Evolutionary conservation across 2,329 filamentous ascomycete genomes (phyloP), one percentile per base, ranked within the genome.

Genomic region (Ophiosphaerella narmari): DNA sequence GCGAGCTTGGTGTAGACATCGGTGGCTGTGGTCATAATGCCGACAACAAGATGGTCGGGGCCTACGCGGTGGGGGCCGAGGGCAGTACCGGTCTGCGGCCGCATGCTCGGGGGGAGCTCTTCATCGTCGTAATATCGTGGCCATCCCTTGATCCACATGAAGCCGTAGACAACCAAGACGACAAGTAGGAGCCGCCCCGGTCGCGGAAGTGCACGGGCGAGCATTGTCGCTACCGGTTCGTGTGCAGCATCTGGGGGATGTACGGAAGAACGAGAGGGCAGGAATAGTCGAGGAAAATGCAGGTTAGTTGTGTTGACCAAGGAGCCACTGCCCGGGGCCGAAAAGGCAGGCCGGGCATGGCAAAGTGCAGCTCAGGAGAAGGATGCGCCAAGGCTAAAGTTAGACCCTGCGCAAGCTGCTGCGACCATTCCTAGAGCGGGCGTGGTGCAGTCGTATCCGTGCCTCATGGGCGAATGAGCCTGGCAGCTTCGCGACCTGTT

Each of bases 11-110:
- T 75, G 54, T 75, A 74, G 18, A 80, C 77, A 62, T 85, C 80
- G 16, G 79, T 82, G 4, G 82, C 81, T 32, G 82, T 81, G 2
- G 82, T 85, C 50, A 79, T 79, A 57, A 85, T 73, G 14, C 83
- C 74, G 5, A 85, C 78, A 37, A 83, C 75, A 29, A 84, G 56
- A 31, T 68, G 54, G 39, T 68, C 62, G 34, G 50, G 41, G n/a
- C 54, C 36, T 44, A 68, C 59, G 24, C 29, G 46, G 45, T 64
- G 48, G 16, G 63, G 65, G 14, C 52, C 59, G 4, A 54, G 42
- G 5, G 55, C 49, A 18, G 47, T 55, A 4, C 52, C 54, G 23
- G 52, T 47, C 43, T 58, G 54, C 11, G 55, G 56, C 16, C 55
- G 60, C 43, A 50, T 48, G 53, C 34, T 57, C 5, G 59, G 55